Percentiles rank a stretch among this genome's conserved stretches.
phyloP scores from a whole-genome alignment of 129 eudicot genomes.

The Pseudognaphalium luteoalbum region DNA sequence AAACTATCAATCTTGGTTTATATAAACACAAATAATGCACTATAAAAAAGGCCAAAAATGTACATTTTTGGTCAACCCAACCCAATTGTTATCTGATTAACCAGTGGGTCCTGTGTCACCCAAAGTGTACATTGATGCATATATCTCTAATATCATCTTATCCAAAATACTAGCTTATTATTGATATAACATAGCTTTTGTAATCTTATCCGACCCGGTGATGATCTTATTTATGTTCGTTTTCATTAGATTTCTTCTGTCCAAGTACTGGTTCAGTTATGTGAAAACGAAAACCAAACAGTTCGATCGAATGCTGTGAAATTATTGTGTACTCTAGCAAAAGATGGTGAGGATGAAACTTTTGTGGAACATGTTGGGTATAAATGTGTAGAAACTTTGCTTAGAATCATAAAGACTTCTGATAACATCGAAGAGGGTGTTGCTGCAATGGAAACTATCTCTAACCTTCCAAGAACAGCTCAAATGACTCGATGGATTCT shows the following conservation, averaged over 20 bases:
- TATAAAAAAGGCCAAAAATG: too few species aligned
- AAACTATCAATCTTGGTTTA: too few species aligned
- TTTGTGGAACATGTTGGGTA: constrained; percentile 38
- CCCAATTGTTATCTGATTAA: too few species aligned
- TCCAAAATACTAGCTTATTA: neutral
- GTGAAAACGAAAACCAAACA: constrained; percentile 39
- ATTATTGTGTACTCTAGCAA: constrained; percentile 33
- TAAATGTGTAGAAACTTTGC: constrained; percentile 33
- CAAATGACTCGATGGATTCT: constrained; percentile 37
- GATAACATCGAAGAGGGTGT: constrained; percentile 36
- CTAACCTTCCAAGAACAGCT: constrained; percentile 34
- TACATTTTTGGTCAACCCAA: too few species aligned
- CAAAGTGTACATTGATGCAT: neutral
- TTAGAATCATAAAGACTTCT: constrained; percentile 34
- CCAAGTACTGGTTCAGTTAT: constrained; percentile 46
- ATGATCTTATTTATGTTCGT: neutral
- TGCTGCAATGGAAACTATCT: constrained; percentile 40
- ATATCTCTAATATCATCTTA: neutral
- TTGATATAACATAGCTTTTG: neutral
- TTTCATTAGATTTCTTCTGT: constrained; percentile 43
- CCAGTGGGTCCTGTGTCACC: neutral
- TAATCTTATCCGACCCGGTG: neutral
- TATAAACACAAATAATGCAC: too few species aligned
- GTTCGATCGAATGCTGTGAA: constrained; percentile 46
- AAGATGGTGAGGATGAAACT: constrained; percentile 43